Percentiles rank a stretch among this genome's conserved stretches.
Conservation (phyloP, 2,329 filamentous ascomycete species). For the Cercospora beticola region DNA sequence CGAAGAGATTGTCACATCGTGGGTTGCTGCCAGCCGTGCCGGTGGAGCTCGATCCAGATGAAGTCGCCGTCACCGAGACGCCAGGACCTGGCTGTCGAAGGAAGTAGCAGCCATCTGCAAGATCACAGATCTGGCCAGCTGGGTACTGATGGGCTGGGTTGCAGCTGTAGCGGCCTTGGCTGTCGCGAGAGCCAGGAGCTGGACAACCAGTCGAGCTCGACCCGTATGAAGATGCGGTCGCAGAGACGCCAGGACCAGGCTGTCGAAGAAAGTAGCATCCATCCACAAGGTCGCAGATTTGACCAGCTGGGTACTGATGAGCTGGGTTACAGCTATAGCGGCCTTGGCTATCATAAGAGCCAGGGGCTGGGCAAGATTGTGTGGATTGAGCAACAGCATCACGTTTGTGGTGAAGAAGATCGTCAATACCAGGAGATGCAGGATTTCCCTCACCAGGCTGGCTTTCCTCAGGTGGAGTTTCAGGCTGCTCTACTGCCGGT, state of each 20-base stretch:
- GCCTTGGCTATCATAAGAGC: not conserved
- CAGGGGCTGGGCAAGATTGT: constrained; percentile 11
- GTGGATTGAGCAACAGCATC: not conserved
- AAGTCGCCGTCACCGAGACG: not conserved
- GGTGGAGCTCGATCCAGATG: not conserved
- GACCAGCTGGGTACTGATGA: constrained; percentile 25
- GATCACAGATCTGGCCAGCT: constrained; percentile 23
- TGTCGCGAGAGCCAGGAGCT: constrained; percentile 6
- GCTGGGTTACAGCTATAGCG: constrained; percentile 29
- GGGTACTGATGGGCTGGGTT: constrained; percentile 30
- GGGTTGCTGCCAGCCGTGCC: not conserved
- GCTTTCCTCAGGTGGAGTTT: not conserved
- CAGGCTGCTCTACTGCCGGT: not conserved
- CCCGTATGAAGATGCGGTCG: not conserved
- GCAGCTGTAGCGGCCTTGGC: constrained; percentile 20
- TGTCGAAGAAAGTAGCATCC: constrained; percentile 7
- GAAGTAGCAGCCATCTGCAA: constrained; percentile 4
- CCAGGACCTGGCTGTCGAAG: not conserved
- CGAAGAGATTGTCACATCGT: constrained; percentile 2
- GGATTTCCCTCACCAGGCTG: not conserved
- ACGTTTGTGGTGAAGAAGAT: not conserved
- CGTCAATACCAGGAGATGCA: not conserved
- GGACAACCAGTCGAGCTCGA: constrained; percentile 5
- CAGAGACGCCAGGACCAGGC: not conserved
- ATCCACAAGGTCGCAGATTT: constrained; percentile 19